These are phyloP conservation scores for Erodium trifolium DNA, from an alignment of 441 rosid genomes.

Conservation along the genomic window DNA sequence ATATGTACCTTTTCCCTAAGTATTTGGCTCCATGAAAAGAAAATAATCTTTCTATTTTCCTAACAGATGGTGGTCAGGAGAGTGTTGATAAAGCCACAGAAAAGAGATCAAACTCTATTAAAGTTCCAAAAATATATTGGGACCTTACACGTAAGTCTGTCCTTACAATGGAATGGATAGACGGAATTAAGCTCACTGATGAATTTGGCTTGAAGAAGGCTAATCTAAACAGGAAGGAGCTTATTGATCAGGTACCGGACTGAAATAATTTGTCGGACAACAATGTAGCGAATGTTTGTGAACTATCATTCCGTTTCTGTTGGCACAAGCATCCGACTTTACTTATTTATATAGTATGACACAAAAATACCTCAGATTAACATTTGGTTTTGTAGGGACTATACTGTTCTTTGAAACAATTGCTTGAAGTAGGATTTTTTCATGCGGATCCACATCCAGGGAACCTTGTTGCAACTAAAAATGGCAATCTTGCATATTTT, in stretches of 20 bases:
- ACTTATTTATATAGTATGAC: not conserved
- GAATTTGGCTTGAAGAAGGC: slow-evolving; percentile 52
- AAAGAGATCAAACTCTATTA: slow-evolving; percentile 42
- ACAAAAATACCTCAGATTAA: not conserved
- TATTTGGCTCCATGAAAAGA: slow-evolving; percentile 7
- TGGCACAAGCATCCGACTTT: not conserved
- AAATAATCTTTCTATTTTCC: slow-evolving; percentile 8
- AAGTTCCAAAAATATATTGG: slow-evolving; percentile 97
- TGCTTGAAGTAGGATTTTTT: slow-evolving; percentile 95
- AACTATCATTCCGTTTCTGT: not conserved
- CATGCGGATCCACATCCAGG: slow-evolving; percentile 99
- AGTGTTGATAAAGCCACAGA: slow-evolving; percentile 26
- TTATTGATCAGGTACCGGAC: slow-evolving; percentile 73
- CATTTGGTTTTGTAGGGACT: slow-evolving; percentile 50
- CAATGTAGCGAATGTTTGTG: slow-evolving; percentile 3
- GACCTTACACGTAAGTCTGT: slow-evolving; percentile 65
- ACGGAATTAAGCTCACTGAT: slow-evolving; percentile 94
- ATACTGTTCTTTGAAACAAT: slow-evolving; percentile 86
- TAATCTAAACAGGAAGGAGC: slow-evolving; percentile 54
- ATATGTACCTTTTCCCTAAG: not conserved
- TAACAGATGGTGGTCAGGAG: slow-evolving; percentile 37
- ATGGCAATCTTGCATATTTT: slow-evolving; percentile 82
- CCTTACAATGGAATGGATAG: slow-evolving; percentile 98
- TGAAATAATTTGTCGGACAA: slow-evolving; percentile 11
- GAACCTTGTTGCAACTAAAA: slow-evolving; percentile 74